phyloP scores from a whole-genome alignment of 2,329 filamentous ascomycete genomes.

The Aspergillus amoenus region DNA sequence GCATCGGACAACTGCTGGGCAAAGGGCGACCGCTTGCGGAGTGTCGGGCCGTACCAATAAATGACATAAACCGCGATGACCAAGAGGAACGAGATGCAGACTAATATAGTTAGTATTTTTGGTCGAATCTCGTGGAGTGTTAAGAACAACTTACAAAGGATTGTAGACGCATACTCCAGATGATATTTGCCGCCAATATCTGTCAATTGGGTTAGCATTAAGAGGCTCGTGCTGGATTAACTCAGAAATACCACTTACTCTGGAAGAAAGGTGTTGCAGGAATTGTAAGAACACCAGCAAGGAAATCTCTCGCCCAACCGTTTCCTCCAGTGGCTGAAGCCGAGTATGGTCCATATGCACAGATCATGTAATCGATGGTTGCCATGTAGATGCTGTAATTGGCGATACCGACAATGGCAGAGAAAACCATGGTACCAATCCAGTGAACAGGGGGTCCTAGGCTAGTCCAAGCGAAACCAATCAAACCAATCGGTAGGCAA shows the following conservation, averaged over 20 bases:
- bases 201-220: conserved; percentile 15
- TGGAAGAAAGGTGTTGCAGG: conserved; percentile 54
- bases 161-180: conserved; percentile 62
- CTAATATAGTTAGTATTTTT: conserved; percentile 18
- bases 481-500: conserved; percentile 59
- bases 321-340: conserved; percentile 68
- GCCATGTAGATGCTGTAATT: conserved; percentile 66
- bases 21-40: conserved; percentile 63
- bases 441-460: conserved; percentile 58
- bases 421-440: conserved; percentile 63
- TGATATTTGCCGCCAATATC: conserved; percentile 57
- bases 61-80: conserved; percentile 65
- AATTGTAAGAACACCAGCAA: conserved; percentile 64
- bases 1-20: conserved; percentile 60
- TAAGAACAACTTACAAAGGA: conserved; percentile 49
- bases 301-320: conserved; percentile 64
- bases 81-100: conserved; percentile 60
- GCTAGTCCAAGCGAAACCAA: conserved; percentile 63
- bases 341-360: conserved; percentile 65
- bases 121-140: neutral
- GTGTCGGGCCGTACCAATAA: conserved; percentile 62
- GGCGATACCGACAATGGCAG: conserved; percentile 61
- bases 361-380: conserved; percentile 68
- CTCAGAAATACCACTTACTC: conserved; percentile 31
- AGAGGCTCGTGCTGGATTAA: neutral